phyloP scores from a whole-genome alignment of 2,329 filamentous ascomycete genomes.

The Calonectria crousiana region DNA sequence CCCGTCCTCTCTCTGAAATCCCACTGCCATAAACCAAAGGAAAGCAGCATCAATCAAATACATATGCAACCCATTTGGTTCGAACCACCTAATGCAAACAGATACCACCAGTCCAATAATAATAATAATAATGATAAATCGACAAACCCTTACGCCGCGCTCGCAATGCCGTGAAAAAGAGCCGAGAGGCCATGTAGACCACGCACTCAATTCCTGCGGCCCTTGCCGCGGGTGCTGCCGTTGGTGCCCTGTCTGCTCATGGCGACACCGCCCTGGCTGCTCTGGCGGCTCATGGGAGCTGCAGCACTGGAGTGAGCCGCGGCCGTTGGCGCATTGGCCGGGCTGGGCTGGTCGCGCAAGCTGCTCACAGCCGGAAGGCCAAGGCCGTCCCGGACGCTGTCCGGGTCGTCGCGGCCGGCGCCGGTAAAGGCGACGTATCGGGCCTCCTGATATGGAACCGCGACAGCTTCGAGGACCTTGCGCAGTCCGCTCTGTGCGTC shows the following conservation, averaged over 20 bases:
- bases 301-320: constrained; percentile 50
- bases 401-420: constrained; percentile 61
- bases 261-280: constrained; percentile 65
- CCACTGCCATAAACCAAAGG: constrained; percentile 19
- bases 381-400: constrained; percentile 62
- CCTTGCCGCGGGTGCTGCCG: constrained; percentile 63
- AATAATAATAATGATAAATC: constrained; percentile 13
- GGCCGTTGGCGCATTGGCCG: constrained; percentile 41
- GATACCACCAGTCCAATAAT: constrained; percentile 25
- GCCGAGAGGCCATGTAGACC: constrained; percentile 12
- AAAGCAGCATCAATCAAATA: constrained; percentile 13
- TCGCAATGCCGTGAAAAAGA: constrained; percentile 44
- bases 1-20: constrained; percentile 4
- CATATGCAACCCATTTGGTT: constrained; percentile 31
- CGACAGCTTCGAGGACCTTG: constrained; percentile 67
- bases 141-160: constrained; percentile 43
- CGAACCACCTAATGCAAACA: constrained; percentile 18
- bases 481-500: constrained; percentile 66
- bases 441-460: constrained; percentile 60
- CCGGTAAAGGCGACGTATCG: constrained; percentile 62
- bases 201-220: constrained; percentile 50
- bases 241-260: constrained; percentile 69
- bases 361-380: constrained; percentile 60
- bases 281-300: constrained; percentile 67
- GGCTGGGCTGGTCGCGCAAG: constrained; percentile 56